Evolutionary conservation across 306 rosid species (phyloP).

Genomic region (Alnus rubra): DNA sequence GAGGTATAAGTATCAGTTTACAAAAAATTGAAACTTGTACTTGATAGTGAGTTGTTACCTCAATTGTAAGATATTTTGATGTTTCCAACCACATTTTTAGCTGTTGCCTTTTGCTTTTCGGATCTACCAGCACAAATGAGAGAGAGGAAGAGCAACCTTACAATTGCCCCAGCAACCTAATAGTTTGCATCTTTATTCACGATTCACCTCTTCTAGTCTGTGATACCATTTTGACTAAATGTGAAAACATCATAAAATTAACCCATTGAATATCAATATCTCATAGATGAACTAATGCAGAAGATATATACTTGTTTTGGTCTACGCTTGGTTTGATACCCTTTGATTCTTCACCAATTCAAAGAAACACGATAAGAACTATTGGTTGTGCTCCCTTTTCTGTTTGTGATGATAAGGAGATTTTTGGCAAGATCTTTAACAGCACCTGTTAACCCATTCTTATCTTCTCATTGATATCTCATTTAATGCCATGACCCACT

Average conservation of each 20-base stretch:
- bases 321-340: not conserved
- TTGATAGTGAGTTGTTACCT: too few relatives aligned
- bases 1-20: not conserved
- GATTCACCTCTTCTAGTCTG: not conserved
- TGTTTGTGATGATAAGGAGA: not conserved
- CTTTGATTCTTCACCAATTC: not conserved
- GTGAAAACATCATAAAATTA: not conserved
- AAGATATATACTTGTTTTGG: not conserved
- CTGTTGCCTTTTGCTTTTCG: not conserved
- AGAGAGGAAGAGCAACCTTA: not conserved
- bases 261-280: not conserved
- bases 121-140: not conserved
- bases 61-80: not conserved
- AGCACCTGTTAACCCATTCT: not conserved
- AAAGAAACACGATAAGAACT: not conserved
- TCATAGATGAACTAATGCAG: not conserved
- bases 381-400: not conserved
- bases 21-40: not conserved
- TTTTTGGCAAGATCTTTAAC: not conserved
- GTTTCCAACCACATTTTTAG: not conserved
- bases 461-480: not conserved
- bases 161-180: not conserved
- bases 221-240: not conserved
- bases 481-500: not conserved
- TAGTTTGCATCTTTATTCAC: not conserved